A percentile compares a stretch with the other conserved stretches of the same genome.
These are phyloP conservation scores for Pelargonium fulgidum DNA, from an alignment of 441 rosid species.

Conservation along the genomic window DNA sequence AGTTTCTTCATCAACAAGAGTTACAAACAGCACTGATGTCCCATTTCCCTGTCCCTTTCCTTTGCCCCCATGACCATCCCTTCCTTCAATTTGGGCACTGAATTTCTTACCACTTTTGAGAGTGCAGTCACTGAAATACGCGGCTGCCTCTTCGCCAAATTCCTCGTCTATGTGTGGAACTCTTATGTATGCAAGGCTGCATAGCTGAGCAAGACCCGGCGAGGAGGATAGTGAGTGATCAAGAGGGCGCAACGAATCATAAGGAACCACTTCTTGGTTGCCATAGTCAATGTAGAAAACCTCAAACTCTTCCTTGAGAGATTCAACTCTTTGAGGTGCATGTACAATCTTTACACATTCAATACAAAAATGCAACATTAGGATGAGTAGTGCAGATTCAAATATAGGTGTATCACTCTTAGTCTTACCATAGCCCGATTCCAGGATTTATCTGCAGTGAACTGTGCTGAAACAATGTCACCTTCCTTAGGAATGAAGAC, in stretches of 20 bases:
- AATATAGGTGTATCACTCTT: not conserved
- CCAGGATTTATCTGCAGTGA: not conserved
- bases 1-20: not conserved
- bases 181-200: not conserved
- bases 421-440: not conserved
- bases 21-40: not conserved
- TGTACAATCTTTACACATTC: not conserved
- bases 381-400: not conserved
- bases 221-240: not conserved
- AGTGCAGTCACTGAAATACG: not conserved
- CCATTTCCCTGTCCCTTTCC: not conserved
- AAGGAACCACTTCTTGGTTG: not conserved
- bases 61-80: not conserved
- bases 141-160: constrained; percentile 1
- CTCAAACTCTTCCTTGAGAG: not conserved
- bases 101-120: not conserved
- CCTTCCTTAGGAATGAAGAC: not conserved
- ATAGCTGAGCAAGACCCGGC: not conserved
- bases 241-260: not conserved
- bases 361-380: not conserved
- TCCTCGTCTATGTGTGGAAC: not conserved
- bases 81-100: constrained; percentile 1
- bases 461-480: not conserved
- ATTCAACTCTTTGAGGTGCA: not conserved
- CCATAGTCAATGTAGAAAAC: constrained; percentile 5